Base-by-base conservation (phyloP, 1,284 basidiomycete species). In the Amylostereum areolatum region DNA sequence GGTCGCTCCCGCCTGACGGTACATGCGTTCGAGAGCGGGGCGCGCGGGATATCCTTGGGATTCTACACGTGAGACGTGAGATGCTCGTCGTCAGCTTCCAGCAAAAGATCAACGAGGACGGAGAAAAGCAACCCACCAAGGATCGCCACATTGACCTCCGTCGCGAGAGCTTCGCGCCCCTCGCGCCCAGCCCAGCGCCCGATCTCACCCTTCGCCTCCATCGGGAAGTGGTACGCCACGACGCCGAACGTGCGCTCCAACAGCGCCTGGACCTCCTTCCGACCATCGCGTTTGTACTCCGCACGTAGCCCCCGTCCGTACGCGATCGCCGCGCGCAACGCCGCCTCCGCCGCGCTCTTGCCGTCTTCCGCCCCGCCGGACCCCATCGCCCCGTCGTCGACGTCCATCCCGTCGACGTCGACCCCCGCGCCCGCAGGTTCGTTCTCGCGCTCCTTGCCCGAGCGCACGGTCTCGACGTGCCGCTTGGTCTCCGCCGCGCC, bases 121-220 rank as follows among this genome's bases (percentile, higher is more conserved):
- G 9, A 11, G 6, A 53, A 31, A 50, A 43, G 48, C 43, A 42
- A 68, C 86, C 52, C 57, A 91, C 89, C 85, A 47, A 92, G 68
- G 51, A 92, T 90, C 25, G 83, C 87, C 62, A 82, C 75, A 56
- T 92, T 92, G 37, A 92, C 66, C 66, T 90, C 87, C 50, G 80
- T 81, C 25, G 88, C 88, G 44, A 92, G 71, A 27, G 70, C 66
- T 41, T 77, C 72, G 51, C 86, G 73, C 35, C 87, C 80, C 41
- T 77, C 77, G 55, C 81, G 77, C 33, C 85, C 80, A 9, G 78
- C 85, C 31, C 89, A 75, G 57, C 80, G 78, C 11, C 80, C 77
- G 18, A 81, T 75, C 44, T 79, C 73, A 5, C 82, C 82, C 7
- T 81, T 77, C 18, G 77, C 83, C 49, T 73, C 74, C 52, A 79